Conservation (phyloP, 345 rosid genomes). For the Eucalyptus curtisii region DNA sequence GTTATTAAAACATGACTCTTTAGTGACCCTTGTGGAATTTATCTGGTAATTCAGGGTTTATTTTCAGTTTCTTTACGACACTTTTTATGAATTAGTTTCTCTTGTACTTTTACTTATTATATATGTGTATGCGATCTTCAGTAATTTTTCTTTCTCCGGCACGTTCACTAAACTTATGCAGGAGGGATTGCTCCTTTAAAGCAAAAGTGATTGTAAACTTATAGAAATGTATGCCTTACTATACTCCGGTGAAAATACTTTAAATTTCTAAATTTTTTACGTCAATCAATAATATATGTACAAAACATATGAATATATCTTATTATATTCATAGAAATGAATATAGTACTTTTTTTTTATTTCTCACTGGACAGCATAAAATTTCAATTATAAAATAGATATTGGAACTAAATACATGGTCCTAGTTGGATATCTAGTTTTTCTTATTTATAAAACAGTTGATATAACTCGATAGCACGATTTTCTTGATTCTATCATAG, state of each 20-base stretch:
- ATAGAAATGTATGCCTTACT: not conserved
- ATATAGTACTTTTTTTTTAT: not conserved
- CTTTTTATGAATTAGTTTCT: not conserved
- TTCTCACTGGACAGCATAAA: not conserved
- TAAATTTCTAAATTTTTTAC: too few species aligned
- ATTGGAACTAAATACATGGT: not conserved
- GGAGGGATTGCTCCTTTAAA: not conserved
- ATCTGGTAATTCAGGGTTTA: not conserved
- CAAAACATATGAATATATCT: not conserved
- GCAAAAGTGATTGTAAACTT: not conserved
- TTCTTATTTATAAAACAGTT: not conserved
- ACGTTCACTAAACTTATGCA: not conserved
- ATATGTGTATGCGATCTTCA: not conserved
- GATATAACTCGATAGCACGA: not conserved
- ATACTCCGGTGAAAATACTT: not conserved
- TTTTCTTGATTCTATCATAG: not conserved
- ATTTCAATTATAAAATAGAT: not conserved
- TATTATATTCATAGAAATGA: not conserved
- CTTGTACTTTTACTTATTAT: too few species aligned
- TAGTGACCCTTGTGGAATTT: not conserved
- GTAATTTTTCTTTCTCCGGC: not conserved
- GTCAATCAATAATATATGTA: too few species aligned
- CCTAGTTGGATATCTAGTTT: not conserved
- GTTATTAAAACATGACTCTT: not conserved
- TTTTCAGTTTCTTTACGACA: not conserved